Percentiles rank a stretch among this genome's conserved stretches.
Conservation (phyloP, 257 asterid genomes). For the Haberlea rhodopensis region DNA sequence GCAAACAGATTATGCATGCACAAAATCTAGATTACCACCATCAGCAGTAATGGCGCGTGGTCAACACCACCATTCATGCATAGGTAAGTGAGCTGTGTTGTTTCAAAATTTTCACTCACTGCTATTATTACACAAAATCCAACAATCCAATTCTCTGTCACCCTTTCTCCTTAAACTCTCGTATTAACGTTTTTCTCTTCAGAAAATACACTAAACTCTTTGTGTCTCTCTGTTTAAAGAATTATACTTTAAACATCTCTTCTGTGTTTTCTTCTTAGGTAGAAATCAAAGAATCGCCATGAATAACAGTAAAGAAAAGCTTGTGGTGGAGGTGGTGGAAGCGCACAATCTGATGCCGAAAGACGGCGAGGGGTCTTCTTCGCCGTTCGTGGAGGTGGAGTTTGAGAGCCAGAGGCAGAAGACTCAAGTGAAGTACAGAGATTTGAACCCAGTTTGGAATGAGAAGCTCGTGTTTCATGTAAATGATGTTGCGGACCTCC, state of each 20-base stretch:
- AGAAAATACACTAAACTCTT: too few relatives aligned
- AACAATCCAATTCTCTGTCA: neutral
- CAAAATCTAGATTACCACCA: neutral
- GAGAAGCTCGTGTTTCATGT: constrained; percentile 76
- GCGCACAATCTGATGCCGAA: constrained; percentile 95
- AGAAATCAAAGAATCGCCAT: constrained; percentile 19
- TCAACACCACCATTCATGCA: constrained; percentile 21
- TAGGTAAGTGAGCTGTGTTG: constrained; percentile 17
- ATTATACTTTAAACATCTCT: too few relatives aligned
- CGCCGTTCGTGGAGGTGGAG: constrained; percentile 83
- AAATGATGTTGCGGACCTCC: constrained; percentile 70
- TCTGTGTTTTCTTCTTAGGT: too few relatives aligned
- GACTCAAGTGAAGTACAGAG: constrained; percentile 68
- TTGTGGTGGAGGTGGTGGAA: constrained; percentile 85
- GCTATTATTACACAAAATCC: neutral
- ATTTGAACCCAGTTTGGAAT: constrained; percentile 81
- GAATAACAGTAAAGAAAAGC: constrained; percentile 60
- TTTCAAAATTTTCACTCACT: neutral
- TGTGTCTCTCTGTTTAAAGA: too few relatives aligned
- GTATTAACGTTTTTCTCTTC: neutral
- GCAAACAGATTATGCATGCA: neutral
- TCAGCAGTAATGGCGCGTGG: constrained; percentile 32
- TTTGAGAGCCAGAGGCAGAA: constrained; percentile 61
- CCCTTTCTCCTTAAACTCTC: neutral
- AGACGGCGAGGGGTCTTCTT: constrained; percentile 92